Evolutionary conservation across 805 yeast genomes (phyloP).

Genomic region (Torulaspora maleeae): DNA sequence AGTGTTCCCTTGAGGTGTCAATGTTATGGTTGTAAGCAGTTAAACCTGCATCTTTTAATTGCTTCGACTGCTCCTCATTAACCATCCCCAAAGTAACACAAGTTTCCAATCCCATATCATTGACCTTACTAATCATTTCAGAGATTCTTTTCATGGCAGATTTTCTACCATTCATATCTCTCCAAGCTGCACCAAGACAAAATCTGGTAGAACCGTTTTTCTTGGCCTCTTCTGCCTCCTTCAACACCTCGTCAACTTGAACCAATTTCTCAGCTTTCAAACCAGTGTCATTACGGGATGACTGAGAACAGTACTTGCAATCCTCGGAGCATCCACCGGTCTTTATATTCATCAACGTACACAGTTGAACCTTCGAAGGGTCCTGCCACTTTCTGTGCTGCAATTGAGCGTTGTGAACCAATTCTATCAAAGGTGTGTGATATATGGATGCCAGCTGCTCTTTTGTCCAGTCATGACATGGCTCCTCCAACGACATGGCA

Average conservation of each 20-base stretch:
- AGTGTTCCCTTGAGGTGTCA: conserved; percentile 74
- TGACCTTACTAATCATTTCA: conserved; percentile 60
- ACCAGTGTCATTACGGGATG: conserved; percentile 64
- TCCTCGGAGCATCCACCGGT: conserved; percentile 82
- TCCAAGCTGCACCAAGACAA: conserved; percentile 87
- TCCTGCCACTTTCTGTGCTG: conserved; percentile 67
- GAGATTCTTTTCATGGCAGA: conserved; percentile 57
- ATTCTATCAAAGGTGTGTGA: conserved; percentile 59
- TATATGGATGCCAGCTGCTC: conserved; percentile 57
- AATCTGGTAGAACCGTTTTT: conserved; percentile 70
- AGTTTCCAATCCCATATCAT: conserved; percentile 65
- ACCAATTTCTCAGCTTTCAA: conserved; percentile 64
- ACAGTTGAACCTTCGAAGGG: conserved; percentile 65
- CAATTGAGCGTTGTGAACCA: conserved; percentile 54
- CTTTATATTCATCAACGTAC: conserved; percentile 70
- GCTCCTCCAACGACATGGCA: conserved; percentile 33
- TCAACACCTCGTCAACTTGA: conserved; percentile 55
- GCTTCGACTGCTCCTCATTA: conserved; percentile 55
- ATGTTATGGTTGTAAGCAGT: conserved; percentile 81
- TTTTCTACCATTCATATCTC: conserved; percentile 77
- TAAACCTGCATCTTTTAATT: conserved; percentile 60
- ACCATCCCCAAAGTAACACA: conserved; percentile 83
- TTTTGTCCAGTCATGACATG: conserved; percentile 51
- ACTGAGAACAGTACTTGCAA: conserved; percentile 77
- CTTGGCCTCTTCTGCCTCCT: conserved; percentile 61